phyloP scores from a whole-genome alignment of 1,284 basidiomycete species.

The Heimioporus punctisporus region DNA sequence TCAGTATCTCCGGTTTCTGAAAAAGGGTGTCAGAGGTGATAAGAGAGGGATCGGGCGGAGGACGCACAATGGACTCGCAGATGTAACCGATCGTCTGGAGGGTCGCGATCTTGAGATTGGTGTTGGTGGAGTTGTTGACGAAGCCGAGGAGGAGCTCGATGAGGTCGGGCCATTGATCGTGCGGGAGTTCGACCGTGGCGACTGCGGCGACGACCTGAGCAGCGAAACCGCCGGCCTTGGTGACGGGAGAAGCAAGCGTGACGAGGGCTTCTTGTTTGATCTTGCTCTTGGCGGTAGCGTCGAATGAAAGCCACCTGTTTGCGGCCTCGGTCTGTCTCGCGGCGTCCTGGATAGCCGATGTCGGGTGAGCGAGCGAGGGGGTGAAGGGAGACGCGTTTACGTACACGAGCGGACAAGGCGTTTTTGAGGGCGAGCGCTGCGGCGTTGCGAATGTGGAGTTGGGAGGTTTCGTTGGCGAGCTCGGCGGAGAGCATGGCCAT shows the following conservation, averaged over 20 bases:
- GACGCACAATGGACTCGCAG: conserved; percentile 93
- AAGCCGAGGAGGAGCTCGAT: conserved; percentile 90
- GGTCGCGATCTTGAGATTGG: conserved; percentile 85
- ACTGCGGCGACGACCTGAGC: conserved; percentile 96
- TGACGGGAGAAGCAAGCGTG: conserved; percentile 77
- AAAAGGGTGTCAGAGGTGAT: conserved; percentile 13
- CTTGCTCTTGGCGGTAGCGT: conserved; percentile 70
- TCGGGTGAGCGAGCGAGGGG: conserved; percentile 11
- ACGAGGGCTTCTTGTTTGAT: conserved; percentile 90
- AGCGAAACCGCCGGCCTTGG: conserved; percentile 84
- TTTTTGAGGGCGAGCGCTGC: conserved; percentile 99
- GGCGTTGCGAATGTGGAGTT: conserved; percentile 87
- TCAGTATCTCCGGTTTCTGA: conserved; percentile 91
- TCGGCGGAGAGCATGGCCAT: conserved; percentile 86
- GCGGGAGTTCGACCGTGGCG: conserved; percentile 91
- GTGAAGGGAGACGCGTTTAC: conserved; percentile 36
- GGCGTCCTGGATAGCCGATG: conserved; percentile 57
- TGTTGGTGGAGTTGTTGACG: conserved; percentile 79
- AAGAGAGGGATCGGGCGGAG: conserved; percentile 4
- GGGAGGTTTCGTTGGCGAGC: conserved; percentile 74
- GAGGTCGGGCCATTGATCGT: conserved; percentile 88
- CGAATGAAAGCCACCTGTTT: conserved; percentile 82
- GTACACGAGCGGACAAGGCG: conserved; percentile 86
- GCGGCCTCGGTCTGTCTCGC: conserved; percentile 78
- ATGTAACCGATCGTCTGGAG: conserved; percentile 97